Evolutionary conservation across 176 grass and related monocot genomes (phyloP).

Genomic region (Triticum turgidum): DNA sequence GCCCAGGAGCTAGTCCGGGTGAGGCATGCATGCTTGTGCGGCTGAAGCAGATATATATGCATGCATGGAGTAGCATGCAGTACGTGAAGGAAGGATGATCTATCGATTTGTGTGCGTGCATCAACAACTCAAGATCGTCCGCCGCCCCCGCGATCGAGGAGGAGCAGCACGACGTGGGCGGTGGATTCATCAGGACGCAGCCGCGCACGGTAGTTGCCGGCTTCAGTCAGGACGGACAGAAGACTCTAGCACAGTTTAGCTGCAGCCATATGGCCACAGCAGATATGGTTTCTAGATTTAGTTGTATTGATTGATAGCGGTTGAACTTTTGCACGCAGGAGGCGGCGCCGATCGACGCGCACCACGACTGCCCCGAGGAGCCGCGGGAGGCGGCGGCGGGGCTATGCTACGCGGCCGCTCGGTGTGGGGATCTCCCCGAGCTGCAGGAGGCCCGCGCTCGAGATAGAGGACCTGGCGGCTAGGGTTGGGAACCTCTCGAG

Average conservation of each 20-base stretch:
- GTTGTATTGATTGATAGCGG: neutral
- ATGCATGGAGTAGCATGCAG: no score
- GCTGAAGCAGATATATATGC: no score
- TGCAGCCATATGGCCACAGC: neutral
- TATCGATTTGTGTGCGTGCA: no score
- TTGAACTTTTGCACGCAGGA: neutral
- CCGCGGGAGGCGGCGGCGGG: conserved; percentile 72
- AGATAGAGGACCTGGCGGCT: no score
- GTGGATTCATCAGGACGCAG: no score
- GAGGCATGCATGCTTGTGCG: no score
- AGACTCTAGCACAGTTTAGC: conserved; percentile 15
- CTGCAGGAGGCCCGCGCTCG: conserved; percentile 49
- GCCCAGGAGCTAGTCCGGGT: neutral
- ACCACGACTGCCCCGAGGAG: conserved; percentile 71
- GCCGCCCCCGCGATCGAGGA: no score
- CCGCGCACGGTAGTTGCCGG: neutral
- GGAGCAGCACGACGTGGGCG: no score
- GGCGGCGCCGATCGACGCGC: neutral
- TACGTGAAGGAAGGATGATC: no score
- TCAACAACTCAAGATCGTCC: no score
- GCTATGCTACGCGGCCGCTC: conserved; percentile 57
- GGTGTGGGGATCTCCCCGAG: conserved; percentile 77
- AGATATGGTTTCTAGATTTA: conserved; percentile 13
- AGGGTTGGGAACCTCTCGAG: no score
- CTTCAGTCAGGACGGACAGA: conserved; percentile 42